These are phyloP conservation scores for Plectranthus barbatus DNA, from an alignment of 257 asterid genomes.

Conservation along the genomic window DNA sequence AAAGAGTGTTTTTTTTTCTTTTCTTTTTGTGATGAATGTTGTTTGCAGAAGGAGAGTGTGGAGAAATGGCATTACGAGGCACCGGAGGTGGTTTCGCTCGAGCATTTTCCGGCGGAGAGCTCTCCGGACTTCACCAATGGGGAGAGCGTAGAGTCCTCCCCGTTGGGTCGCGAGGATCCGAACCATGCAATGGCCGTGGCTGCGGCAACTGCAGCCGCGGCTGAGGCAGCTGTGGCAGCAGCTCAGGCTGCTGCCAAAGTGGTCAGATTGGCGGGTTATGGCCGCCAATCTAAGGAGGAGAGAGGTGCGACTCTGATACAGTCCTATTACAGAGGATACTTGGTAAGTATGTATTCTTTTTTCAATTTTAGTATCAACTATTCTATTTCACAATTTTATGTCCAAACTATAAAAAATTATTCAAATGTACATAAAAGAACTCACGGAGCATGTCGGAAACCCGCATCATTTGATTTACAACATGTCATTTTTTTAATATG, in stretches of 20 bases:
- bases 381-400: too few species aligned
- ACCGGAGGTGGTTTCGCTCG: conserved; percentile 76
- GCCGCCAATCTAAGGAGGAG: conserved; percentile 65
- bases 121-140: conserved; percentile 59
- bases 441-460: too few species aligned
- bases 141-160: conserved; percentile 49
- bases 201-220: conserved; percentile 82
- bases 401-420: too few species aligned
- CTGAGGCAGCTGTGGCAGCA: conserved; percentile 82
- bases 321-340: conserved; percentile 78
- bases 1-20: not conserved
- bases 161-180: conserved; percentile 40
- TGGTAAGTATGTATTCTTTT: conserved; percentile 40
- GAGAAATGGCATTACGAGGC: conserved; percentile 67
- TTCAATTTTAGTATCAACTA: too few species aligned
- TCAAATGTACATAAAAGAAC: too few species aligned
- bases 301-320: conserved; percentile 71
- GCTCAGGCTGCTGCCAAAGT: conserved; percentile 93
- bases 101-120: conserved; percentile 77
- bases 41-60: conserved; percentile 44
- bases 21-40: not conserved
- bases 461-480: too few species aligned
- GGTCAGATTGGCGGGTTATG: conserved; percentile 64
- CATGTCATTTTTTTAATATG: too few species aligned
- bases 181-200: conserved; percentile 73